Conservation (phyloP, 1,139 yeast species). For the Suhomyces guaymorum region DNA sequence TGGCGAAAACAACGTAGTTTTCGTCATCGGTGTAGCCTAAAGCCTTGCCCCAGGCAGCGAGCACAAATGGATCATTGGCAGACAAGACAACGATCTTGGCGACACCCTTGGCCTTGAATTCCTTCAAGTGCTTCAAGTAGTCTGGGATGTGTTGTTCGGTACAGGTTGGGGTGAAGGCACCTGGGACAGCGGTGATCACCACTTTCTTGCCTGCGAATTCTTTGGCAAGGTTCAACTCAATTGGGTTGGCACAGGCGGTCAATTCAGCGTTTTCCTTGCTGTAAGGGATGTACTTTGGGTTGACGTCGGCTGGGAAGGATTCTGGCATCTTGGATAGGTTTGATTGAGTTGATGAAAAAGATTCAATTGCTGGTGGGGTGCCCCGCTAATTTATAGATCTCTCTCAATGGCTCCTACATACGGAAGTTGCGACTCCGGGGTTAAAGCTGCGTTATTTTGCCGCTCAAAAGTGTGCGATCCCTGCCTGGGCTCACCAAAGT, state of each 20-base stretch:
- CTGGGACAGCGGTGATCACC: constrained; percentile 71
- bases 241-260: constrained; percentile 46
- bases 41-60: constrained; percentile 79
- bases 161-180: constrained; percentile 48
- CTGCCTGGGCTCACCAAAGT: too few species aligned
- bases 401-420: too few species aligned
- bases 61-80: constrained; percentile 79
- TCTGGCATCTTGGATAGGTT: constrained; percentile 16
- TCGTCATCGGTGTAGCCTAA: constrained; percentile 47
- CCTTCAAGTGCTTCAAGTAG: constrained; percentile 52
- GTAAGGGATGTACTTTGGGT: constrained; percentile 60
- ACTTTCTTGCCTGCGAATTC: constrained; percentile 47
- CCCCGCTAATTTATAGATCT: neutral
- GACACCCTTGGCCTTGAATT: constrained; percentile 67
- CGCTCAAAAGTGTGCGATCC: too few species aligned
- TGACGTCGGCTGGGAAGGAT: constrained; percentile 52
- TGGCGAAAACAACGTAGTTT: constrained; percentile 61
- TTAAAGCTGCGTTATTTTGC: too few species aligned
- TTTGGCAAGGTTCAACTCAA: constrained; percentile 50
- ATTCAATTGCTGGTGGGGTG: neutral
- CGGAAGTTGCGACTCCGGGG: too few species aligned
- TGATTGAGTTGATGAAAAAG: neutral
- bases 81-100: constrained; percentile 71
- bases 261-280: constrained; percentile 42
- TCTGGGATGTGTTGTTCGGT: constrained; percentile 83